Evolutionary conservation across 352 stramenopile species (phyloP), one percentile per base, ranked within the genome.

Genomic region (Blastocystis sp.): DNA sequence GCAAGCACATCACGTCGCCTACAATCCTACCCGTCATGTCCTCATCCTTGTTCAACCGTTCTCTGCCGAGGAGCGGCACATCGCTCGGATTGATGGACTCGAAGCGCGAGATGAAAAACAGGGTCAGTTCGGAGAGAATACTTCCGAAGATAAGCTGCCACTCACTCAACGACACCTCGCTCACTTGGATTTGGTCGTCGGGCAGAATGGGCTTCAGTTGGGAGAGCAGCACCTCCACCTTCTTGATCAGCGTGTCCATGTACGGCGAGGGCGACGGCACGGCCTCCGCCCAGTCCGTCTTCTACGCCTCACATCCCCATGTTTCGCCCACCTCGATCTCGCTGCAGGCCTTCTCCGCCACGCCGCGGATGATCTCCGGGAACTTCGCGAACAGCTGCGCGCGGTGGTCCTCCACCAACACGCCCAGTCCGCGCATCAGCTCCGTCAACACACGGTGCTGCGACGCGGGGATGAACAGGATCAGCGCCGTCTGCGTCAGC

Each of bases 151-250:
- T 79, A 17, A 45, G 61, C 54, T 69, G 40, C 34, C 6, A 34
- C 7, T 34, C 24, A 17, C 11, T 42, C 34, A 28, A 17, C 40
- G 4, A 34, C 11, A 42, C 11, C 40, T 17, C 21, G 24, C 4
- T 17, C 6, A 69, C 62, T 38, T 79, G 69, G 63, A 79, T 79
- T 28, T 79, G 69, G n/a, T 79, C 69, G 38, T 79, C 69, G 11
- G 69, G 69, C 21, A 79, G 69, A 79, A 79, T 79, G 1, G 69
- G 69, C 43, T 79, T 79, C 28, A 79, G 54, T 28, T 79, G 69
- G 0, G 69, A 61, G 34, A 79, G 43, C 9, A 79, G 69, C 17
- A 79, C 69, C 38, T 79, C 69, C 11, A 79, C 10, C 43, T 79
- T 79, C 24, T 79, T 79, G 24, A 79, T 79, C 21, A 79, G 52